Evolutionary conservation across 352 stramenopile species (phyloP), one percentile per base, ranked within the genome.

Genomic region (Plasmopara halstedii): DNA sequence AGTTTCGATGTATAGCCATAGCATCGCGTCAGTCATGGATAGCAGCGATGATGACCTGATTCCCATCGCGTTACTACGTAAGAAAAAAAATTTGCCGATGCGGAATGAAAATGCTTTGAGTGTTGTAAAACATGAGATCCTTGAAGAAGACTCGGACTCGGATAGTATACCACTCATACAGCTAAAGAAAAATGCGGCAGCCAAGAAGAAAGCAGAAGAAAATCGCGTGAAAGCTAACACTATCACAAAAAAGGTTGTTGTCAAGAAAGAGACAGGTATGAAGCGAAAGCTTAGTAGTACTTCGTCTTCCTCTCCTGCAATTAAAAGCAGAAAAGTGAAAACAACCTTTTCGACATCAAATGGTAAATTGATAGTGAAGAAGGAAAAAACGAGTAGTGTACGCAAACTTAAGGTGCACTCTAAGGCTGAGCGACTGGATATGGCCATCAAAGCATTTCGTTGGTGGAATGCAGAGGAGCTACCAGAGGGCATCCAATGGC

Each of bases 401-500:
- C 74, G 78, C 23, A 95, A 94, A 56, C 72, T 97, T 32, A 98
- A 98, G 61, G 76, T 95, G 41, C 73, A 97, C 25, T 95, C 91
- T 33, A 97, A 96, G 54, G 61, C 79, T 32, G 94, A 98, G 64
- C 82, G 87, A 9, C 76, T 98, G 42, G 86, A 97, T 44, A 96
- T 97, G 78, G 94, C 94, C 14, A 98, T 99, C 65, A 97, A 98
- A 70, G 90, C 96, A 47, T 99, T 97, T 64, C 92, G 98, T 25
- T 99, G 97, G 97, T 99, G 97, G 97, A 96, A 99, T 57, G 91
- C 94, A 18, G 74, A 92, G 34, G 77, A 97, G 50, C 81, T 96
- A 8, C 92, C 95, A 0, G 75, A 94, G 32, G 95, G 94, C 37
- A 96, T 94, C 60, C 89, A 99, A 64, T 99, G 97, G 97, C 72